Conservation (phyloP, 2,329 filamentous ascomycete genomes). For the Emmonsia crescens region DNA sequence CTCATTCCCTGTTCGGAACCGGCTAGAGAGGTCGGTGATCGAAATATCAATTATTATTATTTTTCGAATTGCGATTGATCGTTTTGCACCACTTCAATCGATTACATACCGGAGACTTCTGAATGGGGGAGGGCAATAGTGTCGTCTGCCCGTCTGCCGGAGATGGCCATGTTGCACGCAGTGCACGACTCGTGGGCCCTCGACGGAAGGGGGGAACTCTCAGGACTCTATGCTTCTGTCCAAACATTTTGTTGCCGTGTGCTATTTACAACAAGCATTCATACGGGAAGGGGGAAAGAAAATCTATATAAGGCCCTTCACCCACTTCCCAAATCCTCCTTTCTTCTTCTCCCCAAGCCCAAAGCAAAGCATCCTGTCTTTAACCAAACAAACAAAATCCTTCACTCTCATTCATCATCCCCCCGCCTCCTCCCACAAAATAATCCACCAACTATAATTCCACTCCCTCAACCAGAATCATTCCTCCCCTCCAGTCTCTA, state of each 20-base stretch:
- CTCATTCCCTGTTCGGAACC: background rate
- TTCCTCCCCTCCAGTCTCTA: background rate
- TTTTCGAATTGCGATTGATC: background rate
- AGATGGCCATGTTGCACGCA: background rate
- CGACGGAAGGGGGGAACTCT: background rate
- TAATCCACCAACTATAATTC: background rate
- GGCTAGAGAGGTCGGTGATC: background rate
- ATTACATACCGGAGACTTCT: background rate
- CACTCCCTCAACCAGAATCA: background rate
- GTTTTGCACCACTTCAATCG: background rate
- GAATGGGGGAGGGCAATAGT: background rate
- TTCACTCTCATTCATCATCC: background rate
- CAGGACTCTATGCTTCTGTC: background rate
- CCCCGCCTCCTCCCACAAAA: background rate
- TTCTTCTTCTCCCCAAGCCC: background rate
- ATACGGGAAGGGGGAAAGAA: background rate
- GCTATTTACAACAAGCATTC: background rate
- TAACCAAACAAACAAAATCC: background rate
- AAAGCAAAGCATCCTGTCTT: slow-evolving; percentile 3
- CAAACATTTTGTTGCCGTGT: background rate
- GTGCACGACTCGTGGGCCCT: background rate
- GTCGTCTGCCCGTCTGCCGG: background rate
- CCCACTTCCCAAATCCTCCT: background rate
- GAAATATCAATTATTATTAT: background rate
- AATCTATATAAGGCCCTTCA: slow-evolving; percentile 1